Evolutionary conservation across 768 basidiomycete genomes (phyloP).

Genomic region (Hygrophorus russula): DNA sequence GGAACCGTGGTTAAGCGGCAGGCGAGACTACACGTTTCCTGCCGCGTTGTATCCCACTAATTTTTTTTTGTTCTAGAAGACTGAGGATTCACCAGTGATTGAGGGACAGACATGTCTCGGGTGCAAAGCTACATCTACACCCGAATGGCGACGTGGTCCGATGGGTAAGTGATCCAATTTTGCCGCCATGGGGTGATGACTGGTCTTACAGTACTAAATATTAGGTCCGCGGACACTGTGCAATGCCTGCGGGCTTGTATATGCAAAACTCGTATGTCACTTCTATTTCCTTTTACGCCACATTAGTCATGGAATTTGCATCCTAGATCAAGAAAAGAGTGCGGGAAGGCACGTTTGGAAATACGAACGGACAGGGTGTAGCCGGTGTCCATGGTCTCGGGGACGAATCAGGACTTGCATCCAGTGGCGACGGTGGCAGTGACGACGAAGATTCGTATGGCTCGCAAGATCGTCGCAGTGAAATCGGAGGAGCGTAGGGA

Average conservation of each 20-base stretch:
- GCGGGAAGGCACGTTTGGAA: constrained; percentile 14
- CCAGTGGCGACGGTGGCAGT: constrained; percentile 10
- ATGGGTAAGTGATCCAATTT: constrained; percentile 41
- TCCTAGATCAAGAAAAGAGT: constrained; percentile 24
- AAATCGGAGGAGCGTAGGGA: constrained; percentile 7
- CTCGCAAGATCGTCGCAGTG: constrained; percentile 12
- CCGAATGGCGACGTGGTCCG: constrained; percentile 80
- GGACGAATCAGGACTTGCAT: constrained; percentile 7
- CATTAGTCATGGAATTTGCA: constrained; percentile 6
- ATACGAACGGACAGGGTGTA: constrained; percentile 5
- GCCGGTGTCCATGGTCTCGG: constrained; percentile 2
- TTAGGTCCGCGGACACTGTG: constrained; percentile 73
- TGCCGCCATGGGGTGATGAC: constrained; percentile 4
- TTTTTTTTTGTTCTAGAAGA: constrained; percentile 12
- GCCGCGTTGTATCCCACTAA: background rate
- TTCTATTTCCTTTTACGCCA: constrained; percentile 1
- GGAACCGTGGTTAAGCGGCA: constrained; percentile 1
- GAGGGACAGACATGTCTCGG: constrained; percentile 73
- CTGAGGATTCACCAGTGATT: constrained; percentile 33
- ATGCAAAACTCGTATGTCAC: constrained; percentile 67
- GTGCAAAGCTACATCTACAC: constrained; percentile 75
- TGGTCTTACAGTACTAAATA: constrained; percentile 6
- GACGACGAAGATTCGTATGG: constrained; percentile 13
- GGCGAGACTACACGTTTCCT: background rate
- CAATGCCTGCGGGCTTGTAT: constrained; percentile 80